Conservation (phyloP, 2,329 filamentous ascomycete genomes). For the Cordyceps fumosorosea region DNA sequence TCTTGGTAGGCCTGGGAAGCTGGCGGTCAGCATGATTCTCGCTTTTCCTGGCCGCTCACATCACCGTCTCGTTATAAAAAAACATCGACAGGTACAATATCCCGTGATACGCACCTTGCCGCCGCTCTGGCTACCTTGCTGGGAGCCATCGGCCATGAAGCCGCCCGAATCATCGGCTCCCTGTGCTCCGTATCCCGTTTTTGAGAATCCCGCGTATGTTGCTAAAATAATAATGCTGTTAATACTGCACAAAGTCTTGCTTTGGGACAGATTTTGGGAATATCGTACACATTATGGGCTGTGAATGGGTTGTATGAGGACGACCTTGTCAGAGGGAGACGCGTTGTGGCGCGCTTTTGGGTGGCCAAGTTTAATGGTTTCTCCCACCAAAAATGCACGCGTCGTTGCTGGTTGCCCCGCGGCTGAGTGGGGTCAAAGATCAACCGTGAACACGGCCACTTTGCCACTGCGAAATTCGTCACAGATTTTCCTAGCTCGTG, state of each 20-base stretch:
- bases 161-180: constrained; percentile 56
- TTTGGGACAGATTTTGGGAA: background rate
- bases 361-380: constrained; percentile 23
- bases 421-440: constrained; percentile 2
- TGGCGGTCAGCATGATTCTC: background rate
- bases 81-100: background rate
- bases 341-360: constrained; percentile 26
- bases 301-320: constrained; percentile 15
- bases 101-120: constrained; percentile 33
- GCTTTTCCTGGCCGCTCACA: background rate
- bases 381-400: background rate
- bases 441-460: constrained; percentile 5
- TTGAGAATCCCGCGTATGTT: constrained; percentile 45
- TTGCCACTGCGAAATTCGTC: background rate
- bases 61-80: background rate
- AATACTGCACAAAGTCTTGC: background rate
- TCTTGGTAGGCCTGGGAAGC: constrained; percentile 55
- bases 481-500: background rate
- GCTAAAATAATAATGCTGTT: constrained; percentile 23
- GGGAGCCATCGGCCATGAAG: constrained; percentile 54
- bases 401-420: constrained; percentile 19
- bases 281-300: constrained; percentile 29
- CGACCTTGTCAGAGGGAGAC: constrained; percentile 21
- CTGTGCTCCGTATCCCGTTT: constrained; percentile 43
- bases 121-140: constrained; percentile 49